A percentile compares a stretch with the other conserved stretches of the same genome.
Conservation (phyloP, 495 filamentous ascomycete species). For the Neurospora sublineolata region DNA sequence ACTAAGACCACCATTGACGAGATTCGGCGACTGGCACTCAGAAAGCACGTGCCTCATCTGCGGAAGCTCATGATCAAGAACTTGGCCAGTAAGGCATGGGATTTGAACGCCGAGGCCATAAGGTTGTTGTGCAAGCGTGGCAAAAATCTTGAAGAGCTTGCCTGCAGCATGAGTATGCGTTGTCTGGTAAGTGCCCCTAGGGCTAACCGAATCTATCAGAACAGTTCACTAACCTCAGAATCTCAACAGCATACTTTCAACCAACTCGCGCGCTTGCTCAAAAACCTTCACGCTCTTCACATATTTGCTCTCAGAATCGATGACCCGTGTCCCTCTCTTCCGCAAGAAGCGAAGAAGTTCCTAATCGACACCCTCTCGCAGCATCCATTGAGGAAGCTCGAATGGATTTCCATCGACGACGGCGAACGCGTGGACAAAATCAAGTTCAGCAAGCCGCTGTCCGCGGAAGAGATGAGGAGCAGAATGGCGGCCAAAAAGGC, state of each 20-base stretch:
- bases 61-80: slow-evolving; percentile 40
- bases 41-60: slow-evolving; percentile 33
- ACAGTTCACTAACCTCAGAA: neutral
- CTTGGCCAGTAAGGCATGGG: slow-evolving; percentile 40
- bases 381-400: slow-evolving; percentile 37
- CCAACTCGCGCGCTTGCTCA: slow-evolving; percentile 35
- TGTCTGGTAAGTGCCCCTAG: slow-evolving; percentile 35
- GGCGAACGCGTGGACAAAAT: slow-evolving; percentile 31
- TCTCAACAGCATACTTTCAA: slow-evolving; percentile 38
- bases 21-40: slow-evolving; percentile 39
- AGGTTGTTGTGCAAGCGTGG: slow-evolving; percentile 36
- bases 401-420: slow-evolving; percentile 41
- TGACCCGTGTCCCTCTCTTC: slow-evolving; percentile 37
- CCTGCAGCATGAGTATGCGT: slow-evolving; percentile 36
- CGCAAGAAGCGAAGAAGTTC: slow-evolving; percentile 39
- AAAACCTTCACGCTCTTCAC: slow-evolving; percentile 40
- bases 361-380: slow-evolving; percentile 42
- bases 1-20: slow-evolving; percentile 37
- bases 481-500: neutral
- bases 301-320: slow-evolving; percentile 34
- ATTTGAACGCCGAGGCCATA: slow-evolving; percentile 39
- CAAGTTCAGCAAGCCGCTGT: slow-evolving; percentile 13
- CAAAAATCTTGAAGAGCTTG: slow-evolving; percentile 40
- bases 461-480: neutral
- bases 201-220: neutral